Evolutionary conservation across 2,329 filamentous ascomycete genomes (phyloP), one percentile per base, ranked within the genome.

Genomic region (Penicillium crustosum): DNA sequence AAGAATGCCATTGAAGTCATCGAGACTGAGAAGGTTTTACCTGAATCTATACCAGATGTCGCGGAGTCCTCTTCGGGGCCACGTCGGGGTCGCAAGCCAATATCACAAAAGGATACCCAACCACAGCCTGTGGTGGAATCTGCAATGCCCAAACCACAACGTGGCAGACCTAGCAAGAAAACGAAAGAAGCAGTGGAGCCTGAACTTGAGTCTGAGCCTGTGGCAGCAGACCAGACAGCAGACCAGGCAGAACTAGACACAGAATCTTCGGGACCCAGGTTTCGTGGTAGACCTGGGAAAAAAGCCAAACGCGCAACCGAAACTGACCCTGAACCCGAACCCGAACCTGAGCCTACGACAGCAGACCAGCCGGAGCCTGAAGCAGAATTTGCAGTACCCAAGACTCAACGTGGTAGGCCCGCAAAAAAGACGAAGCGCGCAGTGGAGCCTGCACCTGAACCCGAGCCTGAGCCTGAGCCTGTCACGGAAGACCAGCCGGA

Each of bases 51-150:
- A 25, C 27, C 56, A 50, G 48, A 58, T 13, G 38, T 21, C 15
- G 33, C 50, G 12, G 42, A 58, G 19, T 29, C 38, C 1, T 23
- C 39, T 31, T 51, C 10, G 15, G 25, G 23, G n/a, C 23, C 44
- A 39, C 43, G 49, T 23, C 36, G 42, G 21, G 50, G 50, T 21
- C 62, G 53, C 23, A 60, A 59, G 19, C 55, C 54, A 9, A 49
- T 36, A 31, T 44, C 48, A 31, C 23, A 38, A 25, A 65, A 54
- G 47, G 49, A 61, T 41, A 59, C 61, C 15, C 49, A 54, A 13
- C 21, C 21, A 3, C 45, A 53, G 23, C 17, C 15, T 19, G 41
- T 58, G 12, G 41, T 59, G n/a, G 57, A 58, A 54, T 33, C 57
- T n/a, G 57, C 49, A 48, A 21, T 54, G 35, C 35, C 50, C 21